These are phyloP conservation scores for Annona squamosa DNA, from an alignment of 164 flowering plant genomes.

Conservation along the genomic window DNA sequence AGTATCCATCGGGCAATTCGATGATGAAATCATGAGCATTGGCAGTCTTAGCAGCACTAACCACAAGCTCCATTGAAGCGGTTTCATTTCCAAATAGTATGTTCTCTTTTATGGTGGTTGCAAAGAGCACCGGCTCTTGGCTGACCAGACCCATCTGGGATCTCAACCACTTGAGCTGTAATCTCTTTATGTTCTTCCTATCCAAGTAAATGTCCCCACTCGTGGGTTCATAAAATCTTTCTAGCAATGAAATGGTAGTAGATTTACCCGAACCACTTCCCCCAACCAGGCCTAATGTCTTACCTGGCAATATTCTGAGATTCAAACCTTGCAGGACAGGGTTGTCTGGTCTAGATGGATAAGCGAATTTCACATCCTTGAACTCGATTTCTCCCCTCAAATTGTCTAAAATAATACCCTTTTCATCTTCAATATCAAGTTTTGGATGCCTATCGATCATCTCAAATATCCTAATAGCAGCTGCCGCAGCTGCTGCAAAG, in stretches of 20 bases:
- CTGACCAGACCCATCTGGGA: slow-evolving; percentile 41
- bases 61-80: slow-evolving; percentile 36
- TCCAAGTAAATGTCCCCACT: slow-evolving; percentile 43
- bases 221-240: slow-evolving; percentile 47
- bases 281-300: slow-evolving; percentile 48
- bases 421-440: slow-evolving; percentile 30
- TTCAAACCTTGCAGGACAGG: slow-evolving; percentile 30
- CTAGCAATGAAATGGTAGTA: slow-evolving; percentile 37
- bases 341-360: slow-evolving; percentile 47
- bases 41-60: slow-evolving; percentile 37
- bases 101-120: slow-evolving; percentile 40
- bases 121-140: slow-evolving; percentile 55
- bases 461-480: slow-evolving; percentile 32
- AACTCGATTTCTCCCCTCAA: slow-evolving; percentile 40
- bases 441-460: slow-evolving; percentile 33
- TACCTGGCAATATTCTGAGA: slow-evolving; percentile 29
- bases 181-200: slow-evolving; percentile 28
- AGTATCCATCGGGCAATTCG: slow-evolving; percentile 43
- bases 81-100: slow-evolving; percentile 40
- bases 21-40: slow-evolving; percentile 49
- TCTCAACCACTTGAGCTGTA: slow-evolving; percentile 43
- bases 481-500: slow-evolving; percentile 32
- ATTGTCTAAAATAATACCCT: slow-evolving; percentile 27
- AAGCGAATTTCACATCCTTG: slow-evolving; percentile 33
- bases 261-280: slow-evolving; percentile 62